Conservation (phyloP, 306 rosid species). For the Oemleria cerasiformis region DNA sequence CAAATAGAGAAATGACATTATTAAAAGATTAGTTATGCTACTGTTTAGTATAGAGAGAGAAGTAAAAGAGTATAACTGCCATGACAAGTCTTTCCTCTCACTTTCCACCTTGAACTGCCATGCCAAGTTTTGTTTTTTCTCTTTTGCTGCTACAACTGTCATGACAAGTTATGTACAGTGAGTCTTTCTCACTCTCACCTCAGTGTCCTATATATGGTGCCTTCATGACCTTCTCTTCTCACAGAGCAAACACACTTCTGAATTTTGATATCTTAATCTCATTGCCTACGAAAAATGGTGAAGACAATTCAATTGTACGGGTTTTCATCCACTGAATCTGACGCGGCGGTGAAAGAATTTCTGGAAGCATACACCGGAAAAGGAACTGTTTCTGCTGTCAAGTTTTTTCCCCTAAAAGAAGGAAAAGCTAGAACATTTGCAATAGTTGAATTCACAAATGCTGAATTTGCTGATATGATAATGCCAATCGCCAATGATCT, state of each 20-base stretch:
- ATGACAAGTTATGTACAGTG: constrained; percentile 2
- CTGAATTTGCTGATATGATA: constrained; percentile 32
- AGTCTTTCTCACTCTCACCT: background rate
- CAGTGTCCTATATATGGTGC: background rate
- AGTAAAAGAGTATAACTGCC: background rate
- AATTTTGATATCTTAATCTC: background rate
- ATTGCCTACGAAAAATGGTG: constrained; percentile 22
- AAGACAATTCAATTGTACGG: constrained; percentile 39
- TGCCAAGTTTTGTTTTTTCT: background rate
- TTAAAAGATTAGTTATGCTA: background rate
- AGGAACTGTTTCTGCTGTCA: constrained; percentile 40
- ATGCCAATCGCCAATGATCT: constrained; percentile 18
- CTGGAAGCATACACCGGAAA: constrained; percentile 42
- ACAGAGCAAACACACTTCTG: background rate
- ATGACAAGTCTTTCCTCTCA: background rate
- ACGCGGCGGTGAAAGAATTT: constrained; percentile 33
- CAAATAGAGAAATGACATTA: background rate
- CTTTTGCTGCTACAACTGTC: constrained; percentile 2
- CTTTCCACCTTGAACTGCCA: background rate
- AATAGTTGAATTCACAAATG: constrained; percentile 38
- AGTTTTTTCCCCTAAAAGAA: constrained; percentile 20
- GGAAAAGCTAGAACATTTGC: constrained; percentile 31
- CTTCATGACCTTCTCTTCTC: background rate
- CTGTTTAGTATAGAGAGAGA: background rate
- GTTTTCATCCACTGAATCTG: constrained; percentile 32